phyloP scores from a whole-genome alignment of 2,329 filamentous ascomycete species.

The Nemania sp. region DNA sequence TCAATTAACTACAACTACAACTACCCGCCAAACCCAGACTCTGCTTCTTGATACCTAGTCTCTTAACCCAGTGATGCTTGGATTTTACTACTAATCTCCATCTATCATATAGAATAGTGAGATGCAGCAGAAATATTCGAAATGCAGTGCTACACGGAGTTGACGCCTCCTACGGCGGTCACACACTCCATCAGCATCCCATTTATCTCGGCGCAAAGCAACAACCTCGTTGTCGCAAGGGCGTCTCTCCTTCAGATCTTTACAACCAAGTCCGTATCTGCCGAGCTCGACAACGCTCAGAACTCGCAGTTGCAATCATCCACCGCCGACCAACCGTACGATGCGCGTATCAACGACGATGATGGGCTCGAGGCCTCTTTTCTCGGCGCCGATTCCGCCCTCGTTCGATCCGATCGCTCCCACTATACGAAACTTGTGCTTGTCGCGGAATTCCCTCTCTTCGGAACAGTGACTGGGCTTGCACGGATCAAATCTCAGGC shows the following conservation, averaged over 20 bases:
- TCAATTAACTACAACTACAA: background rate
- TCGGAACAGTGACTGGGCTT: slow-evolving; percentile 86
- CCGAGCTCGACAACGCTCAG: slow-evolving; percentile 67
- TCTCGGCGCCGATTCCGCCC: slow-evolving; percentile 71
- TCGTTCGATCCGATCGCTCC: slow-evolving; percentile 71
- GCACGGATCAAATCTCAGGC: slow-evolving; percentile 79
- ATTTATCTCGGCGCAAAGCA: slow-evolving; percentile 79
- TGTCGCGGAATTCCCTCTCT: slow-evolving; percentile 83
- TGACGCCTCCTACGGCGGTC: slow-evolving; percentile 93
- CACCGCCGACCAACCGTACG: slow-evolving; percentile 62
- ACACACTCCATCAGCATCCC: slow-evolving; percentile 85
- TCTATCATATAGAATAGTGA: slow-evolving; percentile 38
- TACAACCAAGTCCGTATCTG: slow-evolving; percentile 73
- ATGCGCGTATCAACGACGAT: slow-evolving; percentile 67
- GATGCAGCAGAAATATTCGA: slow-evolving; percentile 46
- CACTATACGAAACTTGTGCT: slow-evolving; percentile 83
- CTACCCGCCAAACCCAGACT: background rate
- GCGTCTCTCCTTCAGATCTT: slow-evolving; percentile 95
- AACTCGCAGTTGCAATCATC: slow-evolving; percentile 54
- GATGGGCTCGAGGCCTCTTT: slow-evolving; percentile 76
- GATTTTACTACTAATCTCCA: slow-evolving; percentile 4
- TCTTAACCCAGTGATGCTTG: background rate
- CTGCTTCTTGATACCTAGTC: background rate
- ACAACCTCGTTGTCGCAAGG: slow-evolving; percentile 91
- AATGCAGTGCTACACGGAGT: slow-evolving; percentile 99